phyloP scores from a whole-genome alignment of 2,329 filamentous ascomycete genomes.

The Fusarium sp. region DNA sequence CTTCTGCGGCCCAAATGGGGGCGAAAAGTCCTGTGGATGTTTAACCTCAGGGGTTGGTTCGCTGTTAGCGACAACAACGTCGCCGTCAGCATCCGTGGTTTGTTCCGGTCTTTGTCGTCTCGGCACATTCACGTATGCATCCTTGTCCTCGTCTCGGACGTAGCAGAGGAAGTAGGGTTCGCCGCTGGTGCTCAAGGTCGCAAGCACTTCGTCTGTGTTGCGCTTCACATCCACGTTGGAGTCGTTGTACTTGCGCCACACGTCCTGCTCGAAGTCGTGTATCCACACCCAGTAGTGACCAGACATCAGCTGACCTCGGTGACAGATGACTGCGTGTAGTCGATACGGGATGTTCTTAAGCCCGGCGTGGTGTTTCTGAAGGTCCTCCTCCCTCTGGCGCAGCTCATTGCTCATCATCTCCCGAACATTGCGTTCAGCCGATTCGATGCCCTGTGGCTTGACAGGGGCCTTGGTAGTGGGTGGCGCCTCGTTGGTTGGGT shows the following conservation, averaged over 20 bases:
- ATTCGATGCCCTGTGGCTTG: conserved; percentile 29
- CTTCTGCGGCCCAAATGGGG: conserved; percentile 27
- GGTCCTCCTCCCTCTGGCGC: conserved; percentile 40
- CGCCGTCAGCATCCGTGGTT: conserved; percentile 41
- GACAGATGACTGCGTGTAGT: conserved; percentile 93
- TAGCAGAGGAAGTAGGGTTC: conserved; percentile 89
- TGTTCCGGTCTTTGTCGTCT: conserved; percentile 48
- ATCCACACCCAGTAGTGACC: conserved; percentile 99
- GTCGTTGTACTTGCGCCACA: conserved; percentile 97
- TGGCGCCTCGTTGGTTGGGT: conserved; percentile 12
- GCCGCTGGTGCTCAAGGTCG: conserved; percentile 73
- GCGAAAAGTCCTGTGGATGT: conserved; percentile 18
- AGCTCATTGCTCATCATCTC: conserved; percentile 62
- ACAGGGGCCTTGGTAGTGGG: neutral
- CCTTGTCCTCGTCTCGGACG: conserved; percentile 75
- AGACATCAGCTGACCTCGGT: conserved; percentile 77
- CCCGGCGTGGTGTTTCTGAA: conserved; percentile 55
- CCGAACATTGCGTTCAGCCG: conserved; percentile 46
- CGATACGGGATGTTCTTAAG: conserved; percentile 78
- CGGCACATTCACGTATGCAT: conserved; percentile 62
- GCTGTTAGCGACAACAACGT: conserved; percentile 30
- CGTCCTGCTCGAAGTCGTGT: conserved; percentile 81
- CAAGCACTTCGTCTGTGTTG: conserved; percentile 76
- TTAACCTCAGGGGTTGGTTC: conserved; percentile 5
- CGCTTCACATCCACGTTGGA: conserved; percentile 78